Conservation (phyloP, 1,139 yeast species). For the Zygoascus meyerae region DNA sequence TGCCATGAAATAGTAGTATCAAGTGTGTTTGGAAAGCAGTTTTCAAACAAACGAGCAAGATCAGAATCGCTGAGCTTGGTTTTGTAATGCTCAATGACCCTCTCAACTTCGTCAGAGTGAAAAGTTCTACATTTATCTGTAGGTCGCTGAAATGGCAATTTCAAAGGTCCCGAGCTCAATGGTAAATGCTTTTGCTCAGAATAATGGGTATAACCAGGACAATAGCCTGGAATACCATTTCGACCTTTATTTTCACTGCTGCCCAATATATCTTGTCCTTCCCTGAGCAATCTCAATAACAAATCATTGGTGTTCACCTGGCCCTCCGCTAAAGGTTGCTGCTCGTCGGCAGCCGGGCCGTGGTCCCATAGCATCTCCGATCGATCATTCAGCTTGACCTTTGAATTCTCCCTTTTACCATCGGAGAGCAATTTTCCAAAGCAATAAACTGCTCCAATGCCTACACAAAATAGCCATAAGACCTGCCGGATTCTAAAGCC, state of each 20-base stretch:
- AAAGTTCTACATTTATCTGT: conserved; percentile 67
- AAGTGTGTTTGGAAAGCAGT: conserved; percentile 79
- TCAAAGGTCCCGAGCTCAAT: conserved; percentile 32
- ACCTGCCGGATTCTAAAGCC: conserved; percentile 4
- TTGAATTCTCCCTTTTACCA: neutral
- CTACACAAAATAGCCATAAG: conserved; percentile 1
- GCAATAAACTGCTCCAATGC: conserved; percentile 6
- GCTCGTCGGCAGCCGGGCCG: neutral
- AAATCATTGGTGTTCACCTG: too few relatives aligned
- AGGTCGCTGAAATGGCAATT: conserved; percentile 74
- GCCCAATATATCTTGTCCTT: neutral
- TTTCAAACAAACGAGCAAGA: conserved; percentile 69
- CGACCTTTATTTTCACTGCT: neutral
- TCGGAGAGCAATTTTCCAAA: conserved; percentile 1
- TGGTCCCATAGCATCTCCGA: conserved; percentile 1
- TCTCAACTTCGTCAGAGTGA: conserved; percentile 55
- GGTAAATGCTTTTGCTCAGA: conserved; percentile 33
- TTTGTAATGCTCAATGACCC: conserved; percentile 50
- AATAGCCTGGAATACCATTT: conserved; percentile 17
- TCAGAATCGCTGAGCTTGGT: conserved; percentile 52
- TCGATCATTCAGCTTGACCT: neutral
- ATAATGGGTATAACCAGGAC: conserved; percentile 39
- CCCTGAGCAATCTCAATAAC: neutral
- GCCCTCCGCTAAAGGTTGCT: neutral
- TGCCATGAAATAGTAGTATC: conserved; percentile 87